phyloP scores from a whole-genome alignment of 2,329 filamentous ascomycete species.

The Colletotrichum zoysiae region DNA sequence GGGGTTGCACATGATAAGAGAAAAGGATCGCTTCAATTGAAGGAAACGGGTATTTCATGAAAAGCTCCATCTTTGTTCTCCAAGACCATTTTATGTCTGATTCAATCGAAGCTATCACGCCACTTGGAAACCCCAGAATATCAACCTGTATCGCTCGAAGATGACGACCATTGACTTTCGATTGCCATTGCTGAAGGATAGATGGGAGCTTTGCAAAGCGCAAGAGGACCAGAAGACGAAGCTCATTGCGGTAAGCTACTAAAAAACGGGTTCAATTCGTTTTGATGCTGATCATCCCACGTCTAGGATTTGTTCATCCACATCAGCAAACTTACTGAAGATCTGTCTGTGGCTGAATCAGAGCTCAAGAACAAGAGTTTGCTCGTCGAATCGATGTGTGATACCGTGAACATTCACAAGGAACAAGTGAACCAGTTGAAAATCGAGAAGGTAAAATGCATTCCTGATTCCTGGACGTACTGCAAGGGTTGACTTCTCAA shows the following conservation, averaged over 20 bases:
- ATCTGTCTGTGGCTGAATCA: not conserved
- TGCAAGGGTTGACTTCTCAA: constrained; percentile 12
- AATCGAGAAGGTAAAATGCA: not conserved
- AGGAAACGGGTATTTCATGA: too few species aligned
- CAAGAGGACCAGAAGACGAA: constrained; percentile 25
- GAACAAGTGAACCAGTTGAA: not conserved
- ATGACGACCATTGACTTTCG: not conserved
- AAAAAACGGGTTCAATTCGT: too few species aligned
- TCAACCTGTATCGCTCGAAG: not conserved
- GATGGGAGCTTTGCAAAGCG: not conserved
- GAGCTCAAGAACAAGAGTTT: constrained; percentile 13
- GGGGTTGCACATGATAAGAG: not conserved
- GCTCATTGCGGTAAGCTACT: not conserved
- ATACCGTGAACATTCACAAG: not conserved
- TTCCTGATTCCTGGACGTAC: too few species aligned
- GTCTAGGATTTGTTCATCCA: constrained; percentile 23
- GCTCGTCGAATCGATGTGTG: constrained; percentile 6
- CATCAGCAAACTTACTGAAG: not conserved
- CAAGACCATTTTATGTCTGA: accelerated
- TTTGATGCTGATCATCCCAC: accelerated
- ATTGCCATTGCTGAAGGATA: not conserved
- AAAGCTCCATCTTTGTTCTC: not conserved
- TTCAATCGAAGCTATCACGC: too few species aligned
- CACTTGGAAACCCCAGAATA: too few species aligned
- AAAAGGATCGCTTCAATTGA: not conserved